Evolutionary conservation across 257 asterid species (phyloP), one percentile per base, ranked within the genome.

Genomic region (Rauvolfia tetraphylla): DNA sequence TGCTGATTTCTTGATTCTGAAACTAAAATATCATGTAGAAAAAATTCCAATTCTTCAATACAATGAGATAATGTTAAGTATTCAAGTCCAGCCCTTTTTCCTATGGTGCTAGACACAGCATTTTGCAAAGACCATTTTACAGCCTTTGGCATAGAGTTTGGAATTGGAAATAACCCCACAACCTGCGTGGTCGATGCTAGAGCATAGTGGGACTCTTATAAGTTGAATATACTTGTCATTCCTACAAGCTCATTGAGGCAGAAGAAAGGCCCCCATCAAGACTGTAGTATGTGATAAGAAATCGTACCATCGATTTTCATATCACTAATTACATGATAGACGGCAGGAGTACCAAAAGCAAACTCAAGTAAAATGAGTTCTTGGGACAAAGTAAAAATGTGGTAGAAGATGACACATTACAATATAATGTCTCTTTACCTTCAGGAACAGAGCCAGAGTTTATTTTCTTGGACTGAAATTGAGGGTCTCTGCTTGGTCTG

Each of bases 401-500:
- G 9, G 23, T 20, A 23, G n/a, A 33, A 73, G 71, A 38, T 75
- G 39, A 69, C 5, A 54, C 49, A n/a, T n/a, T n/a, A 14, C 48
- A 66, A 41, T 63, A 56, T 53, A 22, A 74, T 34, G 23, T 56
- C 29, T 23, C 33, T 83, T 79, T 79, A 90, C 95, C 90, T 44
- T 79, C 82, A 65, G 83, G 58, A 79, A 74, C 81, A 54, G 66
- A 23, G 73, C 76, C 83, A 36, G 23, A 74, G 3, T 73, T 65
- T 78, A 56, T 84, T 76, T 83, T 81, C 75, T 84, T 75, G 38
- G 81, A 62, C 5, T 75, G 75, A 59, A 75, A 65, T 54, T 57
- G 71, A 61, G 36, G 83, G 36, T 65, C 34, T 73, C 44, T 74
- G 54, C 72, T 77, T 79, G 93, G 96, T 88, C 89, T 83, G 5